Evolutionary conservation across 108 stramenopile genomes (phyloP).

Genomic region (Craspedostauros australis): DNA sequence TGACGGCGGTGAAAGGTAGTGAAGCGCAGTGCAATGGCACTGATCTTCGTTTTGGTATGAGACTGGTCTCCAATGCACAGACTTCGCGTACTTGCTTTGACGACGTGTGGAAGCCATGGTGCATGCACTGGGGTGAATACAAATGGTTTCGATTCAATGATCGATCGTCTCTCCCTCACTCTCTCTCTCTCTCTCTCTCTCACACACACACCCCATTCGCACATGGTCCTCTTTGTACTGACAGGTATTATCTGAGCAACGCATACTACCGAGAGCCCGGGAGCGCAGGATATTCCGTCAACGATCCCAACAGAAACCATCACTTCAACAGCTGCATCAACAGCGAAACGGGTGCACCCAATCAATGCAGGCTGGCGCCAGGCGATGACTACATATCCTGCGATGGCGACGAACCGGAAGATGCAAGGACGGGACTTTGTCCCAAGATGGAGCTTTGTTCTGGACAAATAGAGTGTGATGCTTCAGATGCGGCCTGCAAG

Average conservation of each 20-base stretch:
- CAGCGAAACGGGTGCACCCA: neutral
- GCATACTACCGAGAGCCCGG: constrained; percentile 29
- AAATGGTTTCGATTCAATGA: no score
- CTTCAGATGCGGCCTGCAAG: neutral
- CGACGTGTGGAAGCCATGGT: no score
- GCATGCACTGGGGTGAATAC: no score
- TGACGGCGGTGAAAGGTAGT: no score
- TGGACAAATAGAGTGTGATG: neutral
- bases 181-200: no score
- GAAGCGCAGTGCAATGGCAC: no score
- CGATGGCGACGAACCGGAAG: neutral
- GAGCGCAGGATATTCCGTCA: constrained; percentile 14
- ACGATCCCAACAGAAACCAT: constrained; percentile 16
- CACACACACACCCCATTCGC: neutral
- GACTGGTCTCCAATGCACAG: no score
- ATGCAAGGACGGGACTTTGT: constrained; percentile 12
- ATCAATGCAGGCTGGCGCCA: constrained; percentile 2
- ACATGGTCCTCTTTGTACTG: neutral
- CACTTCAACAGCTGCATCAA: constrained; percentile 10
- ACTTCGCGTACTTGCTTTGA: no score
- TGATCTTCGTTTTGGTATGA: no score
- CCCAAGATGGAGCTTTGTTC: constrained; percentile 7
- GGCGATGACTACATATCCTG: constrained; percentile 7
- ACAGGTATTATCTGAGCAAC: constrained; percentile 8
- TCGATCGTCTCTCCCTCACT: no score